Evolutionary conservation across 176 grass and related monocot genomes (phyloP).

Genomic region (Canna indica): DNA sequence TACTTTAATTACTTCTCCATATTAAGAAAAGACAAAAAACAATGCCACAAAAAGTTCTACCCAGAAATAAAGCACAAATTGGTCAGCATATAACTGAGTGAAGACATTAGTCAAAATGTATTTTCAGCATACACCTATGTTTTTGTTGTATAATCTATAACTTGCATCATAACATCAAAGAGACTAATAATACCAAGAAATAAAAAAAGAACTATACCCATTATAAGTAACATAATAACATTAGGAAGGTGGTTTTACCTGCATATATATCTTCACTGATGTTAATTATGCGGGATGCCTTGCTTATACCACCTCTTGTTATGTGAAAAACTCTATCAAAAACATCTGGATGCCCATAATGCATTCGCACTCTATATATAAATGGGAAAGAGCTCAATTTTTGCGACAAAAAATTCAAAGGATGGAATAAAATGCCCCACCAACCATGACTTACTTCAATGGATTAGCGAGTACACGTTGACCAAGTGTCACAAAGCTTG

Average conservation of each 20-base stretch:
- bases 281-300: constrained; percentile 84
- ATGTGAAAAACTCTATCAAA: constrained; percentile 98
- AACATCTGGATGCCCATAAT: constrained; percentile 97
- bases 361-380: constrained; percentile 75
- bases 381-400: neutral
- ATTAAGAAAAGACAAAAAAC: too few relatives aligned
- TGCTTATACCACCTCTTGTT: constrained; percentile 91
- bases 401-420: neutral
- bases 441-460: constrained; percentile 56
- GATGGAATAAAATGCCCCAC: constrained; percentile 1
- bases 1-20: too few relatives aligned
- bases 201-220: constrained; percentile 2
- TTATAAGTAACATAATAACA: neutral
- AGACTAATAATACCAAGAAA: neutral
- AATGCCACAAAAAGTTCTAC: too few relatives aligned
- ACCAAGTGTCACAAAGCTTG: constrained; percentile 89
- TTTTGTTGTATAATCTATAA: too few relatives aligned
- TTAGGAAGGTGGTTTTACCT: constrained; percentile 35
- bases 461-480: constrained; percentile 91
- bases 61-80: too few relatives aligned
- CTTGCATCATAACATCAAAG: constrained; percentile 5
- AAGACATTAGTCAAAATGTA: too few relatives aligned
- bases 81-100: too few relatives aligned
- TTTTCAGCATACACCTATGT: too few relatives aligned
- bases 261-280: constrained; percentile 97